These are phyloP conservation scores for Clarireedia sp. DNA, from an alignment of 2,329 filamentous ascomycete genomes.

Conservation along the genomic window DNA sequence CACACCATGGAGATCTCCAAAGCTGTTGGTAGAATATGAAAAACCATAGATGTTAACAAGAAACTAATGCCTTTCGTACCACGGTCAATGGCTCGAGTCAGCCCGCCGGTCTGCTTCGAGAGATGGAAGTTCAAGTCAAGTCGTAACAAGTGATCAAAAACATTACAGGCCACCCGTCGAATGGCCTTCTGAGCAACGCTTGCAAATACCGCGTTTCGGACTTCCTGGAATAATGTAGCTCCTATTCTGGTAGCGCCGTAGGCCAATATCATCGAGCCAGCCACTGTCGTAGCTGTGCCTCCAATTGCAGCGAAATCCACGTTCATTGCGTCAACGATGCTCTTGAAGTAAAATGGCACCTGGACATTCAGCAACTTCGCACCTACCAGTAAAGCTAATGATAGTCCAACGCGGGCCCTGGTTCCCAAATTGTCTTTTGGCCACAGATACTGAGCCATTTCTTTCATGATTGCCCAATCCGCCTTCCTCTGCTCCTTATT, in stretches of 20 bases:
- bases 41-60: conserved; percentile 94
- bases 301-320: conserved; percentile 79
- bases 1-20: conserved; percentile 94
- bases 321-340: conserved; percentile 96
- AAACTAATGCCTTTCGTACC: conserved; percentile 99
- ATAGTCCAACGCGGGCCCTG: conserved; percentile 75
- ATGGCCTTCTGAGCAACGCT: conserved; percentile 97
- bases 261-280: conserved; percentile 86
- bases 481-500: conserved; percentile 88
- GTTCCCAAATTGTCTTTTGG: conserved; percentile 80
- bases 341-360: conserved; percentile 98
- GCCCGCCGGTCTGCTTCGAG: conserved; percentile 84
- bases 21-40: conserved; percentile 89
- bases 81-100: conserved; percentile 89
- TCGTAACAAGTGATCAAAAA: conserved; percentile 82
- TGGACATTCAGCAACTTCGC: conserved; percentile 96
- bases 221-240: conserved; percentile 82
- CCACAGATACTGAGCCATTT: conserved; percentile 96
- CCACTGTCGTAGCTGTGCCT: conserved; percentile 83
- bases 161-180: conserved; percentile 78
- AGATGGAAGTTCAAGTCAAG: conserved; percentile 93
- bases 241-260: conserved; percentile 86
- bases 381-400: conserved; percentile 75
- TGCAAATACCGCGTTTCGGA: conserved; percentile 93
- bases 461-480: conserved; percentile 97